Base-by-base conservation (phyloP, 2,329 filamentous ascomycete genomes). In the Penicillium frequentans region DNA sequence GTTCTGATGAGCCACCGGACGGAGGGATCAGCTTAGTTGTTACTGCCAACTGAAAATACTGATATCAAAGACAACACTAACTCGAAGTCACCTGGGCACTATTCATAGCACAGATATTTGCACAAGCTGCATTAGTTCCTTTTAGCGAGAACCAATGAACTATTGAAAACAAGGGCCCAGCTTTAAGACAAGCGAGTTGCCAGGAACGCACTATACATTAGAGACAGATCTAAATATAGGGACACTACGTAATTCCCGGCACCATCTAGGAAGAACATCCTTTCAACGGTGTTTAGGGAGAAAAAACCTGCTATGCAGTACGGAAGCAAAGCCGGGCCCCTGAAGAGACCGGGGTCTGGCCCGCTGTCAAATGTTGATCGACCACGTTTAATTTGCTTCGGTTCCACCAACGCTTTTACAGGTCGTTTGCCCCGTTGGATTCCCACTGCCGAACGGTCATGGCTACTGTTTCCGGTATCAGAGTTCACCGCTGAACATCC, bases 321-420 rank as follows among this genome's bases (percentile, higher is more conserved):
- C 13, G 13, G 16, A 39, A 39, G 35, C 35, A 39, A 19, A 39
- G 35, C 35, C 42, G 50, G 27, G 44, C 50, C 50, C 50, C 42
- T 45, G 43, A 53, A 42, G 42, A 52, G 39, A 42, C 37, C 27
- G 24, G 26, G 42, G 42, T 53, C 26, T 46, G 42, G 39, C 10
- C 42, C 21, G 50, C 55, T 62, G 60, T 60, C 60, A 62, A 60
- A 60, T 62, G 51, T 16, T 48, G 60, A 60, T 62, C 60, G 58
- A 56, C 60, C 56, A 58, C 42, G 58, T 48, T 47, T 56, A 58
- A 60, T 62, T 60, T 60, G 48, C 53, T 54, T 27, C 19, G 51
- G 53, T 45, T 46, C 58, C 55, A 60, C 58, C 46, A 57, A 47
- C 44, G 46, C 44, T 49, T 58, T 45, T 42, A 26, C 26, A 31